Conservation (phyloP, 495 filamentous ascomycete species). For the Glutinoglossum americanum region DNA sequence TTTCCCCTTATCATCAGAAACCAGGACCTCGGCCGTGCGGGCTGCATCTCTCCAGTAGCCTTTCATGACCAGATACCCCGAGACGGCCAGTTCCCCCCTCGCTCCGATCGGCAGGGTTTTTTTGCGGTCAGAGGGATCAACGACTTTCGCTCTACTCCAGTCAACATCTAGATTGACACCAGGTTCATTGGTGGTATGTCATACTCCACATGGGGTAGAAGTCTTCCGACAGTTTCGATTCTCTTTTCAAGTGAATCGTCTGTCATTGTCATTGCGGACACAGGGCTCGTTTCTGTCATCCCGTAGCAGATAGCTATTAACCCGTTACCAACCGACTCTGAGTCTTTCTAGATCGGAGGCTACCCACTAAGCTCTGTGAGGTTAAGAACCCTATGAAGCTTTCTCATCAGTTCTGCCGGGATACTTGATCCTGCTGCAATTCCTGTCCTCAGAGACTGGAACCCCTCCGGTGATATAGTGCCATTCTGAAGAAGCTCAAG, state of each 20-base stretch:
- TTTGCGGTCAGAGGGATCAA: slow-evolving; percentile 34
- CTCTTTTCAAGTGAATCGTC: slow-evolving; percentile 62
- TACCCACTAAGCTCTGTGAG: slow-evolving; percentile 42
- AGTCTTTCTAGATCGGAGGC: background rate
- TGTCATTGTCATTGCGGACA: slow-evolving; percentile 73
- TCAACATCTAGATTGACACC: background rate
- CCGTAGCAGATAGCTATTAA: slow-evolving; percentile 70
- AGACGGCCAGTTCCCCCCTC: slow-evolving; percentile 62
- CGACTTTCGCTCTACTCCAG: slow-evolving; percentile 45
- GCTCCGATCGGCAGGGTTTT: slow-evolving; percentile 38
- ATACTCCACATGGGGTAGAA: slow-evolving; percentile 54
- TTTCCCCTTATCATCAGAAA: slow-evolving; percentile 34
- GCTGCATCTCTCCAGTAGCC: slow-evolving; percentile 62
- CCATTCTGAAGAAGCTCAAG: slow-evolving; percentile 45
- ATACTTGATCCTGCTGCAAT: slow-evolving; percentile 82
- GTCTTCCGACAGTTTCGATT: slow-evolving; percentile 50
- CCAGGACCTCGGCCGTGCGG: slow-evolving; percentile 49
- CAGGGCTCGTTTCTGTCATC: slow-evolving; percentile 95
- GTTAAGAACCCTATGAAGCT: slow-evolving; percentile 52
- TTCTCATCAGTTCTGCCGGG: slow-evolving; percentile 66
- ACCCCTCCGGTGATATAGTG: slow-evolving; percentile 30
- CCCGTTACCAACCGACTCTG: background rate
- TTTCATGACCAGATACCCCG: slow-evolving; percentile 78
- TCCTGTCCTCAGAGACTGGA: slow-evolving; percentile 58
- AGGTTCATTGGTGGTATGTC: background rate